These are phyloP conservation scores for Macrolepiota albuminosa DNA, from an alignment of 768 basidiomycete species.

Conservation along the genomic window DNA sequence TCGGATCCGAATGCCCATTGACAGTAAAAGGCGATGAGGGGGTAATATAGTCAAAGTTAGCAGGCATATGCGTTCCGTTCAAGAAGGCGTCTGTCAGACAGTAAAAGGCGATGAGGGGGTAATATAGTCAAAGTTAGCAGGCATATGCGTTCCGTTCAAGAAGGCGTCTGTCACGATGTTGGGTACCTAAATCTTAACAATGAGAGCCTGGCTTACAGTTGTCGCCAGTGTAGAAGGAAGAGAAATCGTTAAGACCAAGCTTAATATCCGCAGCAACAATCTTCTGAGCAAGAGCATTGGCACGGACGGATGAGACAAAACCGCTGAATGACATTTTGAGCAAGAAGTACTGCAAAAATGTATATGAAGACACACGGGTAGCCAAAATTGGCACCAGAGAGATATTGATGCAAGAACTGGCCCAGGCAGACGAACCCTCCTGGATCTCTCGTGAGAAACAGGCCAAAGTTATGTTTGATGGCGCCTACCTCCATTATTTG, in stretches of 20 bases:
- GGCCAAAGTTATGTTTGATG: not conserved
- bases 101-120: slow-evolving; percentile 34
- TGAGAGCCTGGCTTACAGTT: slow-evolving; percentile 37
- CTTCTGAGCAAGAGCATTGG: slow-evolving; percentile 54
- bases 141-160: slow-evolving; percentile 39
- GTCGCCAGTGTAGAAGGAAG: slow-evolving; percentile 43
- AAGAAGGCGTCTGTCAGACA: slow-evolving; percentile 41
- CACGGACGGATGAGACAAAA: slow-evolving; percentile 50
- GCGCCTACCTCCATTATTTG: slow-evolving; percentile 55
- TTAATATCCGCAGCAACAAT: slow-evolving; percentile 50
- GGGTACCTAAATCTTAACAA: not conserved
- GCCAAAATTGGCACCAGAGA: slow-evolving; percentile 45
- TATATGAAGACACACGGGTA: slow-evolving; percentile 37
- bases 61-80: slow-evolving; percentile 37
- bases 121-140: slow-evolving; percentile 38
- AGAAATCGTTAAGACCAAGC: slow-evolving; percentile 28
- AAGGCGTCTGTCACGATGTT: slow-evolving; percentile 33
- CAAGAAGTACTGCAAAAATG: not conserved
- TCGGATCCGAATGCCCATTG: slow-evolving; percentile 39
- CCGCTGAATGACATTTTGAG: slow-evolving; percentile 31
- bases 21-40: slow-evolving; percentile 36
- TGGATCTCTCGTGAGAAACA: slow-evolving; percentile 16
- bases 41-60: slow-evolving; percentile 38
- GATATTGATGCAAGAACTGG: slow-evolving; percentile 52
- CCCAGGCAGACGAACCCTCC: slow-evolving; percentile 63